phyloP scores from a whole-genome alignment of 768 basidiomycete genomes.

The Pholiota microspora region DNA sequence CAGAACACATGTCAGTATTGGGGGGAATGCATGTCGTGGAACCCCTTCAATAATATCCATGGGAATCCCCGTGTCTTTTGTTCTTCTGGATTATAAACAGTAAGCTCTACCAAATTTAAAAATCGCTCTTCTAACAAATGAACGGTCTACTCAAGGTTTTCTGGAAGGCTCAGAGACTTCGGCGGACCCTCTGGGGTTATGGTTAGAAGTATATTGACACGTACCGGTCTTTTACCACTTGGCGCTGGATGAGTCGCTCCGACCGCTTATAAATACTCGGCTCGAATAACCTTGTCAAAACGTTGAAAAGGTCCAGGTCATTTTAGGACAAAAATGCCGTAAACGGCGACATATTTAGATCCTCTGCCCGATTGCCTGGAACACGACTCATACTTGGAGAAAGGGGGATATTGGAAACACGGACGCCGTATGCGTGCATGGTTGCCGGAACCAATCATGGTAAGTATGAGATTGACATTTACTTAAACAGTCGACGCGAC shows the following conservation, averaged over 20 bases:
- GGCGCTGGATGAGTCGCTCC: neutral
- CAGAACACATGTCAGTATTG: neutral
- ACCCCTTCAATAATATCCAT: neutral
- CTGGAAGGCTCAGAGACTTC: too few species aligned
- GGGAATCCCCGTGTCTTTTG: neutral
- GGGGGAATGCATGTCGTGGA: neutral
- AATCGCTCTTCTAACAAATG: neutral
- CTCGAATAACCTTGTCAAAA: neutral
- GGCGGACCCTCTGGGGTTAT: too few species aligned
- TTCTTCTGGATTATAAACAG: neutral
- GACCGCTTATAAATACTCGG: neutral
- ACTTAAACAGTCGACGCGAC: too few species aligned
- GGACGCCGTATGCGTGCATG: neutral
- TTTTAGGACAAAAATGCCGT: conserved; percentile 3
- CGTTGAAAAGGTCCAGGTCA: conserved; percentile 3
- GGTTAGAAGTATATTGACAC: too few species aligned
- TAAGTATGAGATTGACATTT: neutral
- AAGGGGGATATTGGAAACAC: conserved; percentile 7
- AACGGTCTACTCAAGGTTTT: too few species aligned
- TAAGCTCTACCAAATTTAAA: neutral
- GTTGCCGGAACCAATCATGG: conserved; percentile 4
- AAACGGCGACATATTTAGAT: conserved; percentile 5
- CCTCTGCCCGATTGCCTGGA: conserved; percentile 3
- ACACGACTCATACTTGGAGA: neutral
- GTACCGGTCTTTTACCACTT: neutral